These are phyloP conservation scores for Encephalitozoon romaleae DNA, from an alignment of 371 early-diverging fungal genomes.

Conservation along the genomic window DNA sequence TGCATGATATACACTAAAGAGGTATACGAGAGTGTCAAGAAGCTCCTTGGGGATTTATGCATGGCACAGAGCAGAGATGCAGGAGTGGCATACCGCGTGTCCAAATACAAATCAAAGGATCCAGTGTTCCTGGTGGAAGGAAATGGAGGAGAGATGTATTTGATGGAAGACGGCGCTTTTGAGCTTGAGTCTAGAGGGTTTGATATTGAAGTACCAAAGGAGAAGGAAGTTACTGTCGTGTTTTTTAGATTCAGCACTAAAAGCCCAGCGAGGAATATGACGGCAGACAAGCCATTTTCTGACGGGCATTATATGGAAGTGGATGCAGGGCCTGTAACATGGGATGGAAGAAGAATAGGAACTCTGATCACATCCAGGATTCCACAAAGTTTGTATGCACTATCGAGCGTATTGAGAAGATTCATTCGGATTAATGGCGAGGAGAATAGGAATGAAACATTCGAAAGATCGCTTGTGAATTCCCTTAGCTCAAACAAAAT, in stretches of 20 bases:
- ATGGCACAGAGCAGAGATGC: background rate
- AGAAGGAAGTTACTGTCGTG: background rate
- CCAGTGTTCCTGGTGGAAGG: background rate
- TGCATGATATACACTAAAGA: background rate
- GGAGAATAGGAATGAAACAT: background rate
- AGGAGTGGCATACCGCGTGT: background rate
- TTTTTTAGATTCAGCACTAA: background rate
- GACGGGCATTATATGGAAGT: background rate
- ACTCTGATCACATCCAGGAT: background rate
- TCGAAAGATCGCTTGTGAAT: background rate
- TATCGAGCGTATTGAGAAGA: background rate
- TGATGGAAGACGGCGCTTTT: background rate
- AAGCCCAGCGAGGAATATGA: background rate
- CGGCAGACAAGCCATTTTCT: background rate
- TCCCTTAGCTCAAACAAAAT: background rate
- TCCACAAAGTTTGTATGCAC: background rate
- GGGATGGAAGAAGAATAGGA: background rate
- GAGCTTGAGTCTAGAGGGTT: background rate
- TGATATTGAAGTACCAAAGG: background rate
- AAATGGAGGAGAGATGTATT: constrained; percentile 1
- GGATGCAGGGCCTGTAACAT: background rate
- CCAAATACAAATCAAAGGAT: background rate
- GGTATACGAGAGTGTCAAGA: background rate
- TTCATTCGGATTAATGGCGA: background rate
- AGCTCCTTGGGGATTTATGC: background rate